These are phyloP conservation scores for Hypoxylon fragiforme DNA, from an alignment of 495 filamentous ascomycete species.

Conservation along the genomic window DNA sequence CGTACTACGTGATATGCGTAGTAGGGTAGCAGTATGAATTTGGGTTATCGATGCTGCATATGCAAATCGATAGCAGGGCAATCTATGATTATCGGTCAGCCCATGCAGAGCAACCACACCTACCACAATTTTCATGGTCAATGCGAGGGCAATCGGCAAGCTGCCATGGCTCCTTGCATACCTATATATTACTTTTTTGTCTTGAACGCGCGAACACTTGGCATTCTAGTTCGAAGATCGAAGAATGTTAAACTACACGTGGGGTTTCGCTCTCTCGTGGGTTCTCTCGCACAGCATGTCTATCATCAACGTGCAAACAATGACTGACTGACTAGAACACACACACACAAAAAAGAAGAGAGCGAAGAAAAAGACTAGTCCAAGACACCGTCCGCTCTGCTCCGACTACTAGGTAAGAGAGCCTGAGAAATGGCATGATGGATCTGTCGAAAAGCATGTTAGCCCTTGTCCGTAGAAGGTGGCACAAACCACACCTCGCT, in stretches of 20 bases:
- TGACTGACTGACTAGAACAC: slow-evolving; percentile 4
- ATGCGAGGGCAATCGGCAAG: slow-evolving; percentile 37
- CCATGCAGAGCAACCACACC: slow-evolving; percentile 35
- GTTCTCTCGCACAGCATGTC: slow-evolving; percentile 26
- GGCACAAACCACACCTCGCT: slow-evolving; percentile 20
- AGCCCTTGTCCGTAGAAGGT: slow-evolving; percentile 13
- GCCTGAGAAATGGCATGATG: slow-evolving; percentile 18
- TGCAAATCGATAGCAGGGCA: slow-evolving; percentile 34
- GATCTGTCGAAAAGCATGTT: slow-evolving; percentile 24
- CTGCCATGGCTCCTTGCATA: slow-evolving; percentile 39
- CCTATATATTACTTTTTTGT: slow-evolving; percentile 28
- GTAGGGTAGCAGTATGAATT: slow-evolving; percentile 14
- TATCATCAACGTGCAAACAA: slow-evolving; percentile 32
- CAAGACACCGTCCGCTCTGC: slow-evolving; percentile 16
- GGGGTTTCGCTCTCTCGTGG: slow-evolving; percentile 30
- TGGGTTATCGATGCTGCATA: slow-evolving; percentile 29
- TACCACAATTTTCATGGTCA: slow-evolving; percentile 26
- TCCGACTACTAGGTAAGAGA: neutral
- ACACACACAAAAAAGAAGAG: too few relatives aligned
- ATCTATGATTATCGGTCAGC: slow-evolving; percentile 41
- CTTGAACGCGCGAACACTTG: slow-evolving; percentile 23
- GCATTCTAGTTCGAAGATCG: slow-evolving; percentile 13
- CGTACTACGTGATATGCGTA: slow-evolving; percentile 9
- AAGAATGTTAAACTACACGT: slow-evolving; percentile 20
- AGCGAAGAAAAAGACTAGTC: slow-evolving; percentile 14